These are phyloP conservation scores for Flaveria brownii DNA, from an alignment of 129 eudicot species.

Conservation along the genomic window DNA sequence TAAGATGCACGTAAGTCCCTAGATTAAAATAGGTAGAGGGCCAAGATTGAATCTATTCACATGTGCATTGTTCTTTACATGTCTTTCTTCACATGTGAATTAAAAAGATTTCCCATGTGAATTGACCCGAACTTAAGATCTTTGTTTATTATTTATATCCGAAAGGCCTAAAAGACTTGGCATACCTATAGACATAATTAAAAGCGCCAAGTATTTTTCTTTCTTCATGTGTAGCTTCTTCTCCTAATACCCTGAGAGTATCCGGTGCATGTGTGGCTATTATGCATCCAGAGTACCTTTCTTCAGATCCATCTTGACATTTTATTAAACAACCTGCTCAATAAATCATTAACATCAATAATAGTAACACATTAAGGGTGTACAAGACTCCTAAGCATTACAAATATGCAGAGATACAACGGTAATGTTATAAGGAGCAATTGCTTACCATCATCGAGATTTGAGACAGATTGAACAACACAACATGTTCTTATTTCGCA, in stretches of 20 bases:
- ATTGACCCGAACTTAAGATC: background rate
- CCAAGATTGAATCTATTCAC: background rate
- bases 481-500: slow-evolving; percentile 63
- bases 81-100: no score
- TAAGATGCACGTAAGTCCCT: background rate
- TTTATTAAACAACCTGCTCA: slow-evolving; percentile 52
- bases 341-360: slow-evolving; percentile 12
- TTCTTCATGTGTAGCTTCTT: slow-evolving; percentile 78
- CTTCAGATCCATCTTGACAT: slow-evolving; percentile 60
- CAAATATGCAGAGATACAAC: background rate
- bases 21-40: background rate
- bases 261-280: slow-evolving; percentile 92
- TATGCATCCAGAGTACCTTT: slow-evolving; percentile 69
- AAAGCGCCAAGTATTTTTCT: slow-evolving; percentile 77
- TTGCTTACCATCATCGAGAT: slow-evolving; percentile 52
- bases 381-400: background rate
- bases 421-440: background rate
- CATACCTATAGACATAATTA: slow-evolving; percentile 85
- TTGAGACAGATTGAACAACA: slow-evolving; percentile 49
- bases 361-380: background rate
- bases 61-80: background rate
- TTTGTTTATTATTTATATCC: background rate
- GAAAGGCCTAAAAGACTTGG: background rate
- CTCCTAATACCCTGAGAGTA: slow-evolving; percentile 74
- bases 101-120: no score